A percentile compares a stretch with the other conserved stretches of the same genome.
phyloP scores from a whole-genome alignment of 2,329 filamentous ascomycete genomes.

The Sphaerulina populicola region DNA sequence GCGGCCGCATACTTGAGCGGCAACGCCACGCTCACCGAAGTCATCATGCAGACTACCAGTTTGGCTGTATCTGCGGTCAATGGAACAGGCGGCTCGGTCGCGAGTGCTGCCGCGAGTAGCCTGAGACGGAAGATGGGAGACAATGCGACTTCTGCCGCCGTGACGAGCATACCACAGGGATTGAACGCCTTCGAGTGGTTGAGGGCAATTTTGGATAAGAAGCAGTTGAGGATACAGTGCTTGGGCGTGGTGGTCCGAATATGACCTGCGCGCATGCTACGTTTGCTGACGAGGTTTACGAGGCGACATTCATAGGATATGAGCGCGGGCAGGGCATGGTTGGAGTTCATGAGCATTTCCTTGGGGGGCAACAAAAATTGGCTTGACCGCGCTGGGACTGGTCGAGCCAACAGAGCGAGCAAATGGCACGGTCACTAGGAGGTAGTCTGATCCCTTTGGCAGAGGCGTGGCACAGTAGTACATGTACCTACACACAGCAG shows the following conservation, averaged over 20 bases:
- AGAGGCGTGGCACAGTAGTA: not conserved
- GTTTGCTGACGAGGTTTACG: not conserved
- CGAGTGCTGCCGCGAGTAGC: constrained; percentile 58
- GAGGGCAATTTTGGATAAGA: constrained; percentile 66
- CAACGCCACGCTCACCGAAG: constrained; percentile 30
- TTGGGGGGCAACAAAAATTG: not conserved
- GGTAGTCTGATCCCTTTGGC: not conserved
- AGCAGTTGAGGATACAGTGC: constrained; percentile 86
- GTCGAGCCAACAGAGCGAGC: not conserved
- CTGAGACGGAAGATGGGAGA: constrained; percentile 40
- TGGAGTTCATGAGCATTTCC: not conserved
- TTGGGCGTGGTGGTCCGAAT: constrained; percentile 68
- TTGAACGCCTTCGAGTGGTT: constrained; percentile 80
- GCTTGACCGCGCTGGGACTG: not conserved
- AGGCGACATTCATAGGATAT: not conserved
- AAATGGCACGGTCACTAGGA: not conserved
- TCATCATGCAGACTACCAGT: constrained; percentile 60
- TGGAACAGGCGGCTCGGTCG: constrained; percentile 59
- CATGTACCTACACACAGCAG: too few species aligned
- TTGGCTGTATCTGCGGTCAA: constrained; percentile 48
- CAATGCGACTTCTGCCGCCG: constrained; percentile 35
- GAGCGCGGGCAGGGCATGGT: not conserved
- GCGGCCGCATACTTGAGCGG: constrained; percentile 28
- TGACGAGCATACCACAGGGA: constrained; percentile 39
- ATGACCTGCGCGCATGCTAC: constrained; percentile 13